Evolutionary conservation across 805 yeast species (phyloP), one percentile per base, ranked within the genome.

Genomic region (Tetrapisispora arboricola): DNA sequence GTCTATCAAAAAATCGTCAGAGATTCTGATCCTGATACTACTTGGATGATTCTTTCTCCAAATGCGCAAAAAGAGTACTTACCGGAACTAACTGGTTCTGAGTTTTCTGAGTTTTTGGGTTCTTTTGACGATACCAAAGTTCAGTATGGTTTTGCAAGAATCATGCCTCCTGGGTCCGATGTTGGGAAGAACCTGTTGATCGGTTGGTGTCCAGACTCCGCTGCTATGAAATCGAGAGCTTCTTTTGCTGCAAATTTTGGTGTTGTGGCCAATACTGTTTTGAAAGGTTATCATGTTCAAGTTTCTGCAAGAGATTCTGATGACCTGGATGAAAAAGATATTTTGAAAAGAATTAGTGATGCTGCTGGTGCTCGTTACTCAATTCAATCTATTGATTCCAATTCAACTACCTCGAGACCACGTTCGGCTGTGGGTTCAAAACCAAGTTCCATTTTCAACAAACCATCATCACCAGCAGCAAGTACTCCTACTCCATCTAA

Each of bases 161-260:
- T 90, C 36, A 76, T 78, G 43, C 94, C 90, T 42, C 90, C 90
- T 42, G 94, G 92, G n/a, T 82, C 95, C 4, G 92, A 84, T 51
- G 88, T 92, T 27, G 74, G 76, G 55, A 92, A 92, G 67, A 70
- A 84, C 49, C 73, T 90, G 25, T 68, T 92, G 36, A 70, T 92
- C 29, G 97, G 96, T 39, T 90, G 96, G 96, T 84, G 95, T 65
- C 98, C 98, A 6, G 97, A 92, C 61, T 84, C 90, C 42, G 88
- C 95, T 18, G 94, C 96, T 48, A 71, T 69, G 56, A 82, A 79
- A 57, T 70, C 80, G 21, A 74, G 86, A 52, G 73, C 84, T 35
- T 78, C 87, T 1, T 84, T 79, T 63, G 87, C 90, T 21, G 65
- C 76, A 45, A 84, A 83, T 61, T 79, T 82, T 49, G 86, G 84